Evolutionary conservation across 371 early-diverging fungal genomes (phyloP), one percentile per base, ranked within the genome.

Genomic region (Actinomortierella wolfii): DNA sequence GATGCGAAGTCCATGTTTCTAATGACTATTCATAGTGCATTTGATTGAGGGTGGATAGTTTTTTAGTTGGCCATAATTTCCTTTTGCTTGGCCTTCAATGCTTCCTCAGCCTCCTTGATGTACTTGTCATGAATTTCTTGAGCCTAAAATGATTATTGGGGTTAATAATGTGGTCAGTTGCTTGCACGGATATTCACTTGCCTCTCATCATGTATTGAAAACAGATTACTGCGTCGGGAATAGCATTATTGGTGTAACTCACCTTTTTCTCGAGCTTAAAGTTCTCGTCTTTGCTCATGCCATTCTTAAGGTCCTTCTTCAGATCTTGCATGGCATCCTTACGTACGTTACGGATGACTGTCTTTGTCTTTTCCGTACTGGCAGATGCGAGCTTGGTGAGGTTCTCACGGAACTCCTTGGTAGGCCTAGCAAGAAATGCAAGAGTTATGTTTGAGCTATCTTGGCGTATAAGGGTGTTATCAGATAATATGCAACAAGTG

Each of bases 361-460:
- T 79, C 49, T 87, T 88, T 20, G 86, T 65, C 67, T 86, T 85
- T 62, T 96, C 96, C 21, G 90, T 90, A 51, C 81, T 78, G 49
- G 80, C 71, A 13, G 80, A 67, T 3, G 90, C 85, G n/a, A 81
- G 40, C 65, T 93, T 94, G 44, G 86, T 70, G 68, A 94, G 79
- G 20, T 86, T 81, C n/a, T 92, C 89, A 43, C 91, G 86, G 57
- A 83, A 85, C 75, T 93, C 92, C 57, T 91, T 88, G n/a, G 91
- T 89, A 5, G 92, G 79, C 50, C 87, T 93, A 28, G 28, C 1
- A 41, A 39, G 23, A 44, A 34, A 42, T 18, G 39, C 65, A 45
- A 44, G 26, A 18, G 5, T 49, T 26, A 40, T 44, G 29, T 46
- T 34, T 11, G 34, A 4, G 11, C 34, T 6, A 34, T 4, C 34